phyloP scores from a whole-genome alignment of 176 grass and related monocot genomes.

The Juncus effusus region DNA sequence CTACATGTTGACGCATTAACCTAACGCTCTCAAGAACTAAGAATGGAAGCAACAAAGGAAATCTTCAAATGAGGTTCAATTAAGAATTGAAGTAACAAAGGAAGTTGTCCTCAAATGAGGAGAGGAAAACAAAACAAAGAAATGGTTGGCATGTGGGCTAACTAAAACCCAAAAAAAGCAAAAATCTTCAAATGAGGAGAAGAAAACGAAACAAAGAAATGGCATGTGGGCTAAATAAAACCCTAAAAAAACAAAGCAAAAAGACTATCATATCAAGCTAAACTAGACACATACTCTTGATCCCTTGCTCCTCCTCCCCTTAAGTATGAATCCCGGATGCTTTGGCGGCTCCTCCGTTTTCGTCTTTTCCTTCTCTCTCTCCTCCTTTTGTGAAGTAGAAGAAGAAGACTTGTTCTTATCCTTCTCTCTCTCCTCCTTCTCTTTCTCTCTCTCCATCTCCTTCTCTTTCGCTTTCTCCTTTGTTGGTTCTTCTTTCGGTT shows the following conservation, averaged over 20 bases:
- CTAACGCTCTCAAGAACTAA: no score
- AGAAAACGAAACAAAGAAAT: slow-evolving; percentile 3
- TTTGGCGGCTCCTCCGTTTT: slow-evolving; percentile 71
- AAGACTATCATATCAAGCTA: slow-evolving; percentile 4
- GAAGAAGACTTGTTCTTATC: slow-evolving; percentile 31
- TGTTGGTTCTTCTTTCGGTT: slow-evolving; percentile 34
- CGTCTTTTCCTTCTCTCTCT: slow-evolving; percentile 62
- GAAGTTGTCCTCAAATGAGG: no score
- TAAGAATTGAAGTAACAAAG: no score
- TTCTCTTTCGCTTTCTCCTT: slow-evolving; percentile 34
- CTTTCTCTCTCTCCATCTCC: slow-evolving; percentile 35
- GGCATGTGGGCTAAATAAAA: not conserved
- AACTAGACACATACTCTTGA: slow-evolving; percentile 60
- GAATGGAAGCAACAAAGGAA: no score
- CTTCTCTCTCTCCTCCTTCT: slow-evolving; percentile 58
- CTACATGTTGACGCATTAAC: no score
- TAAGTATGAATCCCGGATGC: slow-evolving; percentile 86
- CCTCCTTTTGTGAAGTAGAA: slow-evolving; percentile 32
- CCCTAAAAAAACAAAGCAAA: slow-evolving; percentile 11
- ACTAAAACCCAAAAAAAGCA: no score
- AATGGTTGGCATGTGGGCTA: no score
- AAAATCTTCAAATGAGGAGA: no score
- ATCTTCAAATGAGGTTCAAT: no score
- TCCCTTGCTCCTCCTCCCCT: slow-evolving; percentile 60
- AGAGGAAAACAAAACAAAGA: no score